phyloP scores from a whole-genome alignment of 305 asterid species.

The Solanum aculeatissimum region DNA sequence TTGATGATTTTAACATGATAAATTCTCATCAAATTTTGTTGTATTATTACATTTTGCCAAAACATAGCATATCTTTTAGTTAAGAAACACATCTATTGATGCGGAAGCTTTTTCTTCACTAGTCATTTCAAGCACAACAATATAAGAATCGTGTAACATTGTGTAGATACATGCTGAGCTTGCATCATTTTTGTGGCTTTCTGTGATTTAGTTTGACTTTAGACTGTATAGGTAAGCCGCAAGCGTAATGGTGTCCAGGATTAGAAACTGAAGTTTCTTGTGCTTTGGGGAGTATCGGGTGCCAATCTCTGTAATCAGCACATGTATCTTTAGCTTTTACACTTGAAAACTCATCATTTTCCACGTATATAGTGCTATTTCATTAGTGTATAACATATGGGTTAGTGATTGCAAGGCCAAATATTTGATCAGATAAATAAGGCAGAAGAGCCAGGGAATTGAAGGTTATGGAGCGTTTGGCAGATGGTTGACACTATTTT shows the following conservation, averaged over 20 bases:
- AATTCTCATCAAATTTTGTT: neutral
- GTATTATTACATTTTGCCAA: neutral
- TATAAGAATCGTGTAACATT: neutral
- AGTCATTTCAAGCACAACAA: neutral
- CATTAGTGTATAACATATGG: neutral
- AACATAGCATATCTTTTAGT: neutral
- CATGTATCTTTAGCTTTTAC: neutral
- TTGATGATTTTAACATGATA: neutral
- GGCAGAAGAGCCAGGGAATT: neutral
- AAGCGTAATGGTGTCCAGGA: neutral
- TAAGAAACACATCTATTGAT: neutral
- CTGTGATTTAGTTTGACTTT: neutral
- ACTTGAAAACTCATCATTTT: neutral
- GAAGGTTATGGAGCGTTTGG: neutral
- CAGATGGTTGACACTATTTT: neutral
- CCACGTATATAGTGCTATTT: neutral
- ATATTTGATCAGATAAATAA: neutral
- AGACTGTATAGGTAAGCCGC: neutral
- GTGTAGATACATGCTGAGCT: neutral
- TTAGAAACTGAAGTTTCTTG: neutral
- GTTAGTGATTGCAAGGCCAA: neutral
- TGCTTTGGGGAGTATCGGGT: neutral
- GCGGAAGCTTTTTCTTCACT: neutral
- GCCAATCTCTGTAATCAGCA: neutral
- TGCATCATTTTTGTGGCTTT: neutral